Evolutionary conservation across 306 rosid species (phyloP).

Genomic region (Hippophae tibetana): DNA sequence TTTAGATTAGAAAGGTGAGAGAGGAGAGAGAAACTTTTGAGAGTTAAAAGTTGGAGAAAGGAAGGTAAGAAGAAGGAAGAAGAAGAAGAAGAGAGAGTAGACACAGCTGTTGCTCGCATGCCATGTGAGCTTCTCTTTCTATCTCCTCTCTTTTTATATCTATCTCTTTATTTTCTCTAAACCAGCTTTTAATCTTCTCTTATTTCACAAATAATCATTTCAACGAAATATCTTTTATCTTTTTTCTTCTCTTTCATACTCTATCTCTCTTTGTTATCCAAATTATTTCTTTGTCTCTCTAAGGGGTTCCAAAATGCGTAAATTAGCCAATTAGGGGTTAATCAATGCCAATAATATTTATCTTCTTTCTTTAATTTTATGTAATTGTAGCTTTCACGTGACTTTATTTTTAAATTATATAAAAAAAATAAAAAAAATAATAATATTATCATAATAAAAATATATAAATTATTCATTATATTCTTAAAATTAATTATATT

Average conservation of each 20-base stretch:
- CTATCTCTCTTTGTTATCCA: slow-evolving; percentile 6
- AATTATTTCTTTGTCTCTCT: slow-evolving; percentile 25
- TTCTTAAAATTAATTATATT: too few species aligned
- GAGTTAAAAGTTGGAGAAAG: slow-evolving; percentile 58
- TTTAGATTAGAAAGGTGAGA: slow-evolving; percentile 7
- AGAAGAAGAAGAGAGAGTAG: background rate
- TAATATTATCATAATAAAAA: too few species aligned
- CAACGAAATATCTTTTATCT: background rate
- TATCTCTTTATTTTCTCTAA: background rate
- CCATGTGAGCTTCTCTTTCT: slow-evolving; percentile 42
- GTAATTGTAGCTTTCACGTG: too few species aligned
- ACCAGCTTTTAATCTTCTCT: slow-evolving; percentile 6
- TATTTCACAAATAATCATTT: slow-evolving; percentile 13
- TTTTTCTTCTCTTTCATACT: background rate
- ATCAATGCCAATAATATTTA: background rate
- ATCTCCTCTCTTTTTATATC: slow-evolving; percentile 5
- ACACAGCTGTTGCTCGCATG: slow-evolving; percentile 76
- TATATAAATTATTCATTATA: too few species aligned
- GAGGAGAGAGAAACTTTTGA: slow-evolving; percentile 8
- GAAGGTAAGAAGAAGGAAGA: slow-evolving; percentile 36
- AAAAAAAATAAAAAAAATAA: too few species aligned
- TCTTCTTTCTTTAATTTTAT: too few species aligned
- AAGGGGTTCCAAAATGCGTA: slow-evolving; percentile 3
- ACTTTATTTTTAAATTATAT: too few species aligned
- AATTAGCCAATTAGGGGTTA: slow-evolving; percentile 10